These are phyloP conservation scores for Funneliformis caledonium DNA, from an alignment of 371 early-diverging fungal genomes.

Conservation along the genomic window DNA sequence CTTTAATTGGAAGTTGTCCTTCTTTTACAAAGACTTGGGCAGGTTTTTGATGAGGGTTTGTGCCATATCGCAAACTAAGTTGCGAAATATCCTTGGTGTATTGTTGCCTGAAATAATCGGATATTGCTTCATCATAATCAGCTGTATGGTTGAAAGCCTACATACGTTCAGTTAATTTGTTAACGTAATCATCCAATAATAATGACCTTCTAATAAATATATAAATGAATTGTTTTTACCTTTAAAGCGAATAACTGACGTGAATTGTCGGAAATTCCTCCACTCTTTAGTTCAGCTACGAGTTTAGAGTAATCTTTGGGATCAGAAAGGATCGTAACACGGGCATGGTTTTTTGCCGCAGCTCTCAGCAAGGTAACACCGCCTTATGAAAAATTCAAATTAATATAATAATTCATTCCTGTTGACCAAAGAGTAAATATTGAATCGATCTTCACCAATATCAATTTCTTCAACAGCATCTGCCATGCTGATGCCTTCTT, in stretches of 20 bases:
- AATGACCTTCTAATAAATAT: neutral
- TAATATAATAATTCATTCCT: neutral
- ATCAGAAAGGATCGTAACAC: constrained; percentile 92
- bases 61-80: constrained; percentile 93
- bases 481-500: constrained; percentile 86
- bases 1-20: constrained; percentile 86
- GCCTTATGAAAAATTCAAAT: constrained; percentile 53
- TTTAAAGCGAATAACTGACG: constrained; percentile 74
- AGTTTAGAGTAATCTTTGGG: constrained; percentile 87
- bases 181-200: neutral
- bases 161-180: constrained; percentile 40
- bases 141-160: constrained; percentile 94
- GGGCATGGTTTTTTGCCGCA: constrained; percentile 97
- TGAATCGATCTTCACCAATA: constrained; percentile 68
- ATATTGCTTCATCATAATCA: constrained; percentile 94
- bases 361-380: constrained; percentile 97
- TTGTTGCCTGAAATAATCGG: constrained; percentile 92
- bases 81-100: constrained; percentile 74
- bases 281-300: constrained; percentile 70
- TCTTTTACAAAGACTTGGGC: constrained; percentile 89
- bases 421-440: neutral
- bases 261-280: constrained; percentile 55
- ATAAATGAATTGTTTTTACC: constrained; percentile 40
- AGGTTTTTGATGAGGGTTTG: constrained; percentile 98
- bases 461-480: constrained; percentile 98